Evolutionary conservation across 495 filamentous ascomycete species (phyloP).

Genomic region (Neurospora discreta): DNA sequence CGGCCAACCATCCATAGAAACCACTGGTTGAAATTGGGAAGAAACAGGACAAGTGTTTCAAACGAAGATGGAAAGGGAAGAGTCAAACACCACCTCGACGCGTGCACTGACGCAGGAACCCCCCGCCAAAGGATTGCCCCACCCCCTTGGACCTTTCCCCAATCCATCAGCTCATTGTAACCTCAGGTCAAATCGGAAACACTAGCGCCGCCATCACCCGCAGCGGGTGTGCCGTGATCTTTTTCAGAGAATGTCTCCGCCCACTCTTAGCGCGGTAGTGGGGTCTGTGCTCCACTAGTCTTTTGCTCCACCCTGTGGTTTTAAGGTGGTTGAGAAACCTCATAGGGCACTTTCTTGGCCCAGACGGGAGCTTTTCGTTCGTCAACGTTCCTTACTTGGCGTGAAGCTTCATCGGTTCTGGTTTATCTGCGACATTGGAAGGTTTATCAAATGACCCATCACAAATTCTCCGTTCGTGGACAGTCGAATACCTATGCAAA

Average conservation of each 20-base stretch:
- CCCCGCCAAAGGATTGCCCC: not conserved
- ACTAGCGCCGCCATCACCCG: slow-evolving; percentile 15
- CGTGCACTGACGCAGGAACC: not conserved
- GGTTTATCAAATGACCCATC: not conserved
- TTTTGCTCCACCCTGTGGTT: not conserved
- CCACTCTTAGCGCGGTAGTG: not conserved
- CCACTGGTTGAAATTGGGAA: not conserved
- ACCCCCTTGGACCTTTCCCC: not conserved
- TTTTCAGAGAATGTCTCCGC: not conserved
- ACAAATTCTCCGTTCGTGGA: not conserved
- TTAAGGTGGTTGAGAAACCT: not conserved
- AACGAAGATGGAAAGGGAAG: not conserved
- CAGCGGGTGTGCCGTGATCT: not conserved
- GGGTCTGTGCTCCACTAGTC: not conserved
- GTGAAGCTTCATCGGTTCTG: not conserved
- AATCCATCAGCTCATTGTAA: not conserved
- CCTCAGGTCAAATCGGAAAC: slow-evolving; percentile 17
- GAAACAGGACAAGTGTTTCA: not conserved
- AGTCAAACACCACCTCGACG: not conserved
- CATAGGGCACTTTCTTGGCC: not conserved
- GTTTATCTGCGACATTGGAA: not conserved
- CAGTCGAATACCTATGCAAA: not conserved
- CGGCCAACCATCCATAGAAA: not conserved
- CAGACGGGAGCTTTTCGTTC: not conserved
- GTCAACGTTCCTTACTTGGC: not conserved